Evolutionary conservation across 2,329 filamentous ascomycete genomes (phyloP), one percentile per base, ranked within the genome.

Genomic region (Blastomyces gilchristii): DNA sequence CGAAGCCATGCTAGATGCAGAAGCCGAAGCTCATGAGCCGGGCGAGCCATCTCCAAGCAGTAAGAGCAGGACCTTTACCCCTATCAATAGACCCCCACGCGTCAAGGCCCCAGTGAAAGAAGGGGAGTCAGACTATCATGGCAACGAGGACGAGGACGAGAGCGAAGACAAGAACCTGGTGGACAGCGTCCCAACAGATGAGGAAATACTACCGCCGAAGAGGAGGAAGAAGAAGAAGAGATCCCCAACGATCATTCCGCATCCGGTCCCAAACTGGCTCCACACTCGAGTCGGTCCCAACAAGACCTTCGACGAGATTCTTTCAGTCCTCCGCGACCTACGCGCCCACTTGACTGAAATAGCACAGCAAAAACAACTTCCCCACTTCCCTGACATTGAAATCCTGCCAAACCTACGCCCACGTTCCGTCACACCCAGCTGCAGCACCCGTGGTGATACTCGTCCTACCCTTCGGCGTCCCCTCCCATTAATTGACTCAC

Each of bases 341-440:
- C 65, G 64, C 2, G 41, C 43, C 0, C 60, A 74, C 60, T 64
- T 76, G 61, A 58, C 62, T 1, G 37, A 52, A 9, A 59, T 69
- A n/a, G 50, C 56, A 11, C 60, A 61, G 3, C 45, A 66, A 34
- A 31, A 66, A 49, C 52, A 65, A 60, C 52, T 65, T 65, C 8
- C 66, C 66, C 25, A 67, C 59, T 77, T 77, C 60, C 75, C 75
- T 0, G 75, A 77, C 66, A 72, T 77, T 50, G 75, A 77, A 65
- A 75, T 77, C 50, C 64, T 77, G 53, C 75, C 75, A 1, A 69
- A 66, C 5, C 74, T 76, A 63, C 63, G 59, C 25, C 64, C 63
- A 43, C 60, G 57, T 39, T n/a, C 54, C n/a, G 37, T 47, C n/a
- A 39, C 41, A 39, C 25, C 61, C 28, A 63, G 53, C 39, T 47